Evolutionary conservation across 768 basidiomycete species (phyloP), one percentile per base, ranked within the genome.

Genomic region (Tylopilus felleus): DNA sequence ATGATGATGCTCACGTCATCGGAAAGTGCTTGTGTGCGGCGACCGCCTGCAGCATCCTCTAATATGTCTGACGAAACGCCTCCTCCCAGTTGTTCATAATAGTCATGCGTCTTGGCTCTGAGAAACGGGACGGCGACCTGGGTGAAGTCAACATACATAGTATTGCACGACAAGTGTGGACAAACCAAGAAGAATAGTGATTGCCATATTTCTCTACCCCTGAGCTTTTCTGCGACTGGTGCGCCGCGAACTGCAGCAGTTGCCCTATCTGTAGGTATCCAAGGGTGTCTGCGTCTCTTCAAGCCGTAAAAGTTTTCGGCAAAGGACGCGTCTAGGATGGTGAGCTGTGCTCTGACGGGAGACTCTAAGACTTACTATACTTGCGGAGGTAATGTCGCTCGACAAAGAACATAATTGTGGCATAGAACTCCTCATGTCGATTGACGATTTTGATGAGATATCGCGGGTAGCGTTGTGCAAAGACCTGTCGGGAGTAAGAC

Each of bases 231-330:
- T 61, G 83, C 84, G 3, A 73, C 62, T 12, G 84, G 81, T 29
- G 85, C 71, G 4, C 84, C 82, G 13, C 82, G 85, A 10, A 88
- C 84, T 38, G 88, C 90, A 25, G 80, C 80, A 40, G 75, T 73
- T 1, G 85, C 80, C 51, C 89, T 79, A 39, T 87, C 82, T 2
- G 82, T 83, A 57, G 86, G 80, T 58, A 91, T 83, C 61, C 81
- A 80, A 4, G 90, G 87, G 52, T 79, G 76, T 35, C 89, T 74
- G 53, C 92, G 77, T 40, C 94, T 75, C 66, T 93, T 93, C 44
- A 99, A 72, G 0, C 92, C 92, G 71, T 98, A 98, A 68, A 99
- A 98, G 63, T 96, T 90, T 71, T 98, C 96, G 5, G 96, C 80
- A 65, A 98, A 95, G 1, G 93, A 93, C 21, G 95, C 91, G 71